phyloP scores from a whole-genome alignment of 2,329 filamentous ascomycete species.

The Mollisia scopiformis region DNA sequence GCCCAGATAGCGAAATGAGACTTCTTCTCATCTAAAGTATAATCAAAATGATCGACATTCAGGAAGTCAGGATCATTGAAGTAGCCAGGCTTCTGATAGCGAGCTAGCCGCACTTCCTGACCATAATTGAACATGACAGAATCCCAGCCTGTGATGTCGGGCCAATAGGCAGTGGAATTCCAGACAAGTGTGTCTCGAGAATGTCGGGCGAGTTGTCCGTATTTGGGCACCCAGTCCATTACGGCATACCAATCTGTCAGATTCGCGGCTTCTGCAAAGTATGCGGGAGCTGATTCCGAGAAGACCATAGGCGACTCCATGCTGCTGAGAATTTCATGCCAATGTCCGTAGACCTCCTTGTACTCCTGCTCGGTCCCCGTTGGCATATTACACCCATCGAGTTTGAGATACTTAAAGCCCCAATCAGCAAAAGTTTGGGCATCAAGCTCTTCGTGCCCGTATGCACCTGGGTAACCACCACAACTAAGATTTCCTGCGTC shows the following conservation, averaged over 20 bases:
- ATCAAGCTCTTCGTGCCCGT: conserved; percentile 61
- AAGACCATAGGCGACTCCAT: conserved; percentile 36
- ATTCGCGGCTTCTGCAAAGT: conserved; percentile 50
- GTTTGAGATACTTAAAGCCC: conserved; percentile 63
- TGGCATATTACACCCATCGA: conserved; percentile 56
- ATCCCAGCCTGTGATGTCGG: conserved; percentile 42
- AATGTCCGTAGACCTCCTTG: conserved; percentile 43
- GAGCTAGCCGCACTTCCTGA: conserved; percentile 36
- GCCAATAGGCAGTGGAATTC: conserved; percentile 31
- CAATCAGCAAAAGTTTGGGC: conserved; percentile 55
- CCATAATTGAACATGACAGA: conserved; percentile 52
- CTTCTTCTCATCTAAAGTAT: conserved; percentile 29
- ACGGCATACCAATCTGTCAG: conserved; percentile 47
- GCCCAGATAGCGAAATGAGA: conserved; percentile 36
- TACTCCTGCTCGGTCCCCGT: conserved; percentile 41
- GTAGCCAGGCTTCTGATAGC: conserved; percentile 41
- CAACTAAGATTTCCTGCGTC: conserved; percentile 51
- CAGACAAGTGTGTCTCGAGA: conserved; percentile 35
- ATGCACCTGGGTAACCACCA: conserved; percentile 58
- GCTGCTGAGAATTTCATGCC: conserved; percentile 42
- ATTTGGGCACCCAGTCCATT: conserved; percentile 44
- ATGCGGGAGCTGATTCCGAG: conserved; percentile 46
- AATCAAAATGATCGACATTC: conserved; percentile 33
- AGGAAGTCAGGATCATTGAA: conserved; percentile 37
- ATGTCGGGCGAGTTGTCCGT: conserved; percentile 42